A percentile compares a stretch with the other conserved stretches of the same genome.
Conservation (phyloP, 257 asterid species). For the Forsythia suspensa region DNA sequence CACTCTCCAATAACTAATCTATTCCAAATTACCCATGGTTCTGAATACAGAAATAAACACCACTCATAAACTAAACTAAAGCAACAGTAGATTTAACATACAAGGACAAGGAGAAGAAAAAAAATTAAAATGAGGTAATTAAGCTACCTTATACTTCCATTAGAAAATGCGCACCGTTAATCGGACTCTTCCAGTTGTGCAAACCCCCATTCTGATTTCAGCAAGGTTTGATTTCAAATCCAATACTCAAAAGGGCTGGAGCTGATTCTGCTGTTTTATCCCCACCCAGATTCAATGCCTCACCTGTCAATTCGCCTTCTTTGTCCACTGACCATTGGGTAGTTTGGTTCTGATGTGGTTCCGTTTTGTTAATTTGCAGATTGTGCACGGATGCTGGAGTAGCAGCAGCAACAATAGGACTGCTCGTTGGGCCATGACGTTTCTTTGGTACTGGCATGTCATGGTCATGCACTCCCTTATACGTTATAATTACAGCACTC, state of each 20-base stretch:
- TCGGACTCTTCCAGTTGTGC: constrained; percentile 3
- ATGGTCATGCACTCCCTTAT: constrained; percentile 80
- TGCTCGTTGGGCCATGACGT: constrained; percentile 48
- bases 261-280: constrained; percentile 51
- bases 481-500: constrained; percentile 61
- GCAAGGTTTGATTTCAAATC: constrained; percentile 81
- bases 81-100: constrained; percentile 28
- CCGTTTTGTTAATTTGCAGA: constrained; percentile 29
- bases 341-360: constrained; percentile 35
- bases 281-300: constrained; percentile 39
- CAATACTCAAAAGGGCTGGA: constrained; percentile 66
- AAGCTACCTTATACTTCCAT: constrained; percentile 14
- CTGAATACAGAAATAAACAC: constrained; percentile 21
- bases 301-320: constrained; percentile 56
- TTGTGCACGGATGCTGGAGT: constrained; percentile 40
- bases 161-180: constrained; percentile 14
- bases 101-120: constrained; percentile 3
- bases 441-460: constrained; percentile 82
- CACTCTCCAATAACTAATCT: constrained; percentile 34
- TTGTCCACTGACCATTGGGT: constrained; percentile 64
- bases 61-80: constrained; percentile 21
- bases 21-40: constrained; percentile 21
- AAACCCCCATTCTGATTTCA: constrained; percentile 30
- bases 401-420: constrained; percentile 41
- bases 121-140: constrained; percentile 13